Conservation (phyloP, 768 basidiomycete species). For the Amanita brunnescens region DNA sequence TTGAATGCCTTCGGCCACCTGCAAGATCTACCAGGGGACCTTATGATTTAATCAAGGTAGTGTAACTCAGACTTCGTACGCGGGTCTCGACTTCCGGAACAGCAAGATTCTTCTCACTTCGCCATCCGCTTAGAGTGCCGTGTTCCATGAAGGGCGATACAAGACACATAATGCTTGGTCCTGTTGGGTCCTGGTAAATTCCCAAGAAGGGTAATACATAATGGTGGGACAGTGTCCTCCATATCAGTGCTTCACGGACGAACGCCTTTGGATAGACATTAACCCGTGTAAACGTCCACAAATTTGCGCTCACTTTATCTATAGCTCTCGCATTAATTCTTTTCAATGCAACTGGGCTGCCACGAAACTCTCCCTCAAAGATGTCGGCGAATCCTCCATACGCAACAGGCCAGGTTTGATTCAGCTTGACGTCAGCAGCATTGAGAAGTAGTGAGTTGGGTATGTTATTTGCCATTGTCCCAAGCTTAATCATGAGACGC, state of each 20-base stretch:
- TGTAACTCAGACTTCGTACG: background rate
- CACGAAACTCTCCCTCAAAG: background rate
- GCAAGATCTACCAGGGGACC: background rate
- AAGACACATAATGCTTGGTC: background rate
- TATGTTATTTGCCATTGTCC: background rate
- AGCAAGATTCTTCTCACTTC: background rate
- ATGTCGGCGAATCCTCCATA: background rate
- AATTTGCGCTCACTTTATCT: background rate
- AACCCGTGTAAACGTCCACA: too few species aligned
- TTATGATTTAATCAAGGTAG: background rate
- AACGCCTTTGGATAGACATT: background rate
- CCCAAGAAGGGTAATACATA: background rate
- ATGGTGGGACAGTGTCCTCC: background rate
- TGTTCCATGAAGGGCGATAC: background rate
- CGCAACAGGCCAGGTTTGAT: background rate
- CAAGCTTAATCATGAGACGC: background rate
- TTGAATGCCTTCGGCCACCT: constrained; percentile 1
- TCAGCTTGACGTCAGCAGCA: background rate
- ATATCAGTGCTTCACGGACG: background rate
- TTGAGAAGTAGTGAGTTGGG: background rate
- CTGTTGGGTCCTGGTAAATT: background rate
- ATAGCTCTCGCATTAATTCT: background rate
- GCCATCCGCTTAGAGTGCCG: background rate
- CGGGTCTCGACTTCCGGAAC: background rate
- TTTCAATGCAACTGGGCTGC: background rate